Evolutionary conservation across 148 eudicot genomes (phyloP).

Genomic region (Diospyros kaki): DNA sequence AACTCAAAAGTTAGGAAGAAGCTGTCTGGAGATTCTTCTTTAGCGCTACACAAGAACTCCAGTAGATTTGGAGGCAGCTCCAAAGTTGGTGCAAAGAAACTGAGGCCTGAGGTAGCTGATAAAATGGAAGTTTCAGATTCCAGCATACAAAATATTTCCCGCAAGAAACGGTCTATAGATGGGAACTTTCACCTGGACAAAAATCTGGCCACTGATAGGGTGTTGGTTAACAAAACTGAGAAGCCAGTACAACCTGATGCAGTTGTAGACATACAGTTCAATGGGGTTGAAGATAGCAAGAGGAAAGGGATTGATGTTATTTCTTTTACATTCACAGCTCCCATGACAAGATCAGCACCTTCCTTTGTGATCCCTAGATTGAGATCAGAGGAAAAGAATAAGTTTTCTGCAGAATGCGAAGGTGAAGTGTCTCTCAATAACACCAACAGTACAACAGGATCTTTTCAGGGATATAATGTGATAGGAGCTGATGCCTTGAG

Average conservation of each 20-base stretch:
- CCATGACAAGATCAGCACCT: slow-evolving; percentile 43
- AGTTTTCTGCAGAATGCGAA: slow-evolving; percentile 28
- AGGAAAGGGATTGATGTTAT: slow-evolving; percentile 74
- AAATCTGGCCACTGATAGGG: not conserved
- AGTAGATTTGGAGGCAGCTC: slow-evolving; percentile 33
- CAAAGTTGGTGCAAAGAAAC: slow-evolving; percentile 53
- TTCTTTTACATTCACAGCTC: slow-evolving; percentile 92
- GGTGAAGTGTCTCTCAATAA: slow-evolving; percentile 38
- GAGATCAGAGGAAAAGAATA: slow-evolving; percentile 20
- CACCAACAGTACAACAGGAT: slow-evolving; percentile 28
- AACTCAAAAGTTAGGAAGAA: slow-evolving; percentile 40
- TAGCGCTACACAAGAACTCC: slow-evolving; percentile 27
- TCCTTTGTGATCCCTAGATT: no score
- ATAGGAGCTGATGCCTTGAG: slow-evolving; percentile 71
- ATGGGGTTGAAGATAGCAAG: slow-evolving; percentile 52
- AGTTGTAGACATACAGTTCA: slow-evolving; percentile 28
- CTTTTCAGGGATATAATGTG: slow-evolving; percentile 40
- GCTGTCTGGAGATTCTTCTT: slow-evolving; percentile 36
- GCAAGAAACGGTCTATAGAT: slow-evolving; percentile 70
- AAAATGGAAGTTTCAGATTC: slow-evolving; percentile 42
- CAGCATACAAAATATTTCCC: slow-evolving; percentile 39
- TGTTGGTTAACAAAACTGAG: slow-evolving; percentile 12
- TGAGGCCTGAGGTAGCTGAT: slow-evolving; percentile 37
- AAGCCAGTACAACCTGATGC: not conserved
- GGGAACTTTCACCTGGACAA: slow-evolving; percentile 10